Conservation (phyloP, 345 rosid species). For the Euphorbia pulcherrima region DNA sequence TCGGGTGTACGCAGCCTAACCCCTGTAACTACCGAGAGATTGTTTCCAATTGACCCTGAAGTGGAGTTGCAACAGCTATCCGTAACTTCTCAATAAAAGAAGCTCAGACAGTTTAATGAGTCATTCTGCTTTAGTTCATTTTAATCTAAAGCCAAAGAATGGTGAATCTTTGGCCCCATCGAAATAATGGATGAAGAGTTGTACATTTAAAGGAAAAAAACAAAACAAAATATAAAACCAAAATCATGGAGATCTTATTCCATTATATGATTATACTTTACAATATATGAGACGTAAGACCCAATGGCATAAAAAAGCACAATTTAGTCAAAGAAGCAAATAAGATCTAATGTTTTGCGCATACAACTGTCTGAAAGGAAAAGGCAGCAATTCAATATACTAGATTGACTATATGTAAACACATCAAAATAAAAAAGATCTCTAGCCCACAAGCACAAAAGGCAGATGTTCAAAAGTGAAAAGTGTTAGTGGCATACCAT, state of each 20-base stretch:
- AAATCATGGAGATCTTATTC: neutral
- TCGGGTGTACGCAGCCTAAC: too few relatives aligned
- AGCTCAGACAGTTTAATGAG: too few relatives aligned
- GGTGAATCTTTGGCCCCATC: too few relatives aligned
- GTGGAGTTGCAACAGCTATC: too few relatives aligned
- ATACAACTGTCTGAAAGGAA: neutral
- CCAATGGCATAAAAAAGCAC: neutral
- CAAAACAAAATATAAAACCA: neutral
- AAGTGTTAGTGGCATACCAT: slow-evolving; percentile 43
- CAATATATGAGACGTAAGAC: neutral
- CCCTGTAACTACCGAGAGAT: too few relatives aligned
- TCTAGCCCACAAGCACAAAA: neutral
- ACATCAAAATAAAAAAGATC: neutral
- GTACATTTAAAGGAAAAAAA: too few relatives aligned
- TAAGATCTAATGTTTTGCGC: neutral
- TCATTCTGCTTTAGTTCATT: too few relatives aligned
- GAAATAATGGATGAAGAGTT: too few relatives aligned
- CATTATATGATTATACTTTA: neutral
- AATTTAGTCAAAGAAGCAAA: neutral
- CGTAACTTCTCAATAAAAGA: too few relatives aligned
- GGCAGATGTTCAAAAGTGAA: slow-evolving; percentile 7
- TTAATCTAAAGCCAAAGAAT: too few relatives aligned
- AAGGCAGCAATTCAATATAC: neutral
- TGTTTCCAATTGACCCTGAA: too few relatives aligned
- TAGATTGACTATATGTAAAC: neutral